phyloP scores from a whole-genome alignment of 2,329 filamentous ascomycete genomes.

The Chalara sp. region DNA sequence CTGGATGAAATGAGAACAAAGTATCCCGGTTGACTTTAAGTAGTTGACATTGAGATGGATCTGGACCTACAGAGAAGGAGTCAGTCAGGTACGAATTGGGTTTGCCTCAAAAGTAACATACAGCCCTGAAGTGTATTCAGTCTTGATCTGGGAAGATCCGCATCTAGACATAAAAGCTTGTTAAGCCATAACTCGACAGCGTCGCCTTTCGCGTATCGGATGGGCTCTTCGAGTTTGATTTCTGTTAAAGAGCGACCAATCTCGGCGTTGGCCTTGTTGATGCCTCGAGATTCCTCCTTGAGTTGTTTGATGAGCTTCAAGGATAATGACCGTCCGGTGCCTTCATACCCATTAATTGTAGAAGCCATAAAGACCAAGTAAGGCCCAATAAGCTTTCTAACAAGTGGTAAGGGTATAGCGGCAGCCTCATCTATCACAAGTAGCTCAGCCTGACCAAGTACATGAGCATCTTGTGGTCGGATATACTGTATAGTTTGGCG shows the following conservation, averaged over 20 bases:
- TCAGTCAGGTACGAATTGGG: slow-evolving; percentile 8
- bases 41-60: slow-evolving; percentile 86
- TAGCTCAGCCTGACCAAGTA: slow-evolving; percentile 88
- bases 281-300: slow-evolving; percentile 78
- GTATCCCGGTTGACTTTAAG: slow-evolving; percentile 94
- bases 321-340: slow-evolving; percentile 88
- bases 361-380: slow-evolving; percentile 99
- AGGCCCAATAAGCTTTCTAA: slow-evolving; percentile 89
- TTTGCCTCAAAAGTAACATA: background rate
- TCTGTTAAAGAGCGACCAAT: slow-evolving; percentile 78
- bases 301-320: slow-evolving; percentile 96
- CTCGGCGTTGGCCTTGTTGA: slow-evolving; percentile 49
- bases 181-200: slow-evolving; percentile 96
- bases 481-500: slow-evolving; percentile 99
- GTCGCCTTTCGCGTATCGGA: slow-evolving; percentile 88
- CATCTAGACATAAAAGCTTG: slow-evolving; percentile 85
- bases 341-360: slow-evolving; percentile 98
- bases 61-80: slow-evolving; percentile 60
- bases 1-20: slow-evolving; percentile 94
- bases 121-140: slow-evolving; percentile 24
- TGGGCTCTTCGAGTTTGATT: slow-evolving; percentile 88
- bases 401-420: slow-evolving; percentile 87
- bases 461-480: slow-evolving; percentile 90
- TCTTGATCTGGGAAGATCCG: slow-evolving; percentile 67
- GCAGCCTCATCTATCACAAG: slow-evolving; percentile 97